Conservation (phyloP, 805 yeast genomes). For the Nakazawaea wyomingensis region DNA sequence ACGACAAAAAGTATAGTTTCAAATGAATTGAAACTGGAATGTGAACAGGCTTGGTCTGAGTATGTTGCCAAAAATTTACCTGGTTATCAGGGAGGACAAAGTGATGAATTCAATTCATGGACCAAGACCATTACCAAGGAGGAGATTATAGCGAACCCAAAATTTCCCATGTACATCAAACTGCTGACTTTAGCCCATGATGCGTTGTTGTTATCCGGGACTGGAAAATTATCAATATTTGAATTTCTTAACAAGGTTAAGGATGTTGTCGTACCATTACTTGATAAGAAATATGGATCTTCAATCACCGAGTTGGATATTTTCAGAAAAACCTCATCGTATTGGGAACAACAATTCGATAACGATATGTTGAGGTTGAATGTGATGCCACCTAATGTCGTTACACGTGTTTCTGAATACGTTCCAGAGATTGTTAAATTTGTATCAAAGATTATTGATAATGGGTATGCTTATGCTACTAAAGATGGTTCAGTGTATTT, state of each 20-base stretch:
- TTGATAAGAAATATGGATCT: slow-evolving; percentile 71
- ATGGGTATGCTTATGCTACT: slow-evolving; percentile 82
- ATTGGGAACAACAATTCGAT: slow-evolving; percentile 84
- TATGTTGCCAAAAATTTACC: slow-evolving; percentile 56
- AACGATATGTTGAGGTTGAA: slow-evolving; percentile 81
- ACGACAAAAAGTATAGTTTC: no score
- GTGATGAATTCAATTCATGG: slow-evolving; percentile 47
- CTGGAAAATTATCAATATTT: slow-evolving; percentile 20
- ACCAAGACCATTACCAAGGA: slow-evolving; percentile 25
- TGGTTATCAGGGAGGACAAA: slow-evolving; percentile 21
- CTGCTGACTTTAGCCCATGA: slow-evolving; percentile 51
- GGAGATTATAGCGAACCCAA: slow-evolving; percentile 61
- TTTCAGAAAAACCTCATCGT: slow-evolving; percentile 77
- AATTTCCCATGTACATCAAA: slow-evolving; percentile 76
- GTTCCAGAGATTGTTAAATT: slow-evolving; percentile 86
- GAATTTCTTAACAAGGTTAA: slow-evolving; percentile 50
- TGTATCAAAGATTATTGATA: slow-evolving; percentile 66
- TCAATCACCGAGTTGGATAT: slow-evolving; percentile 79
- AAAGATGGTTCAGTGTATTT: slow-evolving; percentile 94
- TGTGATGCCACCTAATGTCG: slow-evolving; percentile 77
- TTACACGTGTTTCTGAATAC: slow-evolving; percentile 93
- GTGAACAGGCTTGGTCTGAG: slow-evolving; percentile 36
- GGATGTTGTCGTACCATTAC: slow-evolving; percentile 67
- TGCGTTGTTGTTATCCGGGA: slow-evolving; percentile 38
- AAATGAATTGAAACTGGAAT: slow-evolving; percentile 31